A percentile compares a stretch with the other conserved stretches of the same genome.
phyloP scores from a whole-genome alignment of 2,329 filamentous ascomycete genomes.

The Mariannaea elegans region DNA sequence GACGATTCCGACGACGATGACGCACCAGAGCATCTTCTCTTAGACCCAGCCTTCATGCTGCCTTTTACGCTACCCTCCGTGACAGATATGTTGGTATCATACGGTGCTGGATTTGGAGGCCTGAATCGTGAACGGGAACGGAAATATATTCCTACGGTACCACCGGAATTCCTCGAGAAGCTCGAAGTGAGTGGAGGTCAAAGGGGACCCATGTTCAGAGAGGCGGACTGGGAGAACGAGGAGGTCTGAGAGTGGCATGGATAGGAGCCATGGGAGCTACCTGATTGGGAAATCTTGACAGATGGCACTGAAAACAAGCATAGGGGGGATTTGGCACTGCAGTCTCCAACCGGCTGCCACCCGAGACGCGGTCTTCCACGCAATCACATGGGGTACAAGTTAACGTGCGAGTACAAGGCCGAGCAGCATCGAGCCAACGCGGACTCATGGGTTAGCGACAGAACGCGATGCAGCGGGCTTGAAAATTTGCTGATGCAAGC shows the following conservation, averaged over 20 bases:
- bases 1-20: conserved; percentile 67
- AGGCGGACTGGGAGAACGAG: conserved; percentile 74
- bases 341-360: not conserved
- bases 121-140: conserved; percentile 89
- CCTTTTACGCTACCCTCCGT: conserved; percentile 95
- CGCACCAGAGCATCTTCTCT: conserved; percentile 76
- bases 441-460: conserved; percentile 1
- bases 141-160: conserved; percentile 96
- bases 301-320: not conserved
- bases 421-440: conserved; percentile 14
- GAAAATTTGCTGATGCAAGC: conserved; percentile 33
- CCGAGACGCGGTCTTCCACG: not conserved
- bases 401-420: conserved; percentile 16
- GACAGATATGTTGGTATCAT: conserved; percentile 96
- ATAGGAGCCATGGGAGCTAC: not conserved
- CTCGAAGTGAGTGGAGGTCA: conserved; percentile 71
- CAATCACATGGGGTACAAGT: conserved; percentile 5
- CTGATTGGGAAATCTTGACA: not conserved
- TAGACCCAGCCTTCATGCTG: conserved; percentile 91
- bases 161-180: conserved; percentile 90
- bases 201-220: conserved; percentile 65
- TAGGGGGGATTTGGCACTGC: not conserved
- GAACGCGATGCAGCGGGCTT: conserved; percentile 17
- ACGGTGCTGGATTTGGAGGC: conserved; percentile 93
- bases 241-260: conserved; percentile 53